Evolutionary conservation across 495 filamentous ascomycete species (phyloP).

Genomic region (Aspergillus ostianus): DNA sequence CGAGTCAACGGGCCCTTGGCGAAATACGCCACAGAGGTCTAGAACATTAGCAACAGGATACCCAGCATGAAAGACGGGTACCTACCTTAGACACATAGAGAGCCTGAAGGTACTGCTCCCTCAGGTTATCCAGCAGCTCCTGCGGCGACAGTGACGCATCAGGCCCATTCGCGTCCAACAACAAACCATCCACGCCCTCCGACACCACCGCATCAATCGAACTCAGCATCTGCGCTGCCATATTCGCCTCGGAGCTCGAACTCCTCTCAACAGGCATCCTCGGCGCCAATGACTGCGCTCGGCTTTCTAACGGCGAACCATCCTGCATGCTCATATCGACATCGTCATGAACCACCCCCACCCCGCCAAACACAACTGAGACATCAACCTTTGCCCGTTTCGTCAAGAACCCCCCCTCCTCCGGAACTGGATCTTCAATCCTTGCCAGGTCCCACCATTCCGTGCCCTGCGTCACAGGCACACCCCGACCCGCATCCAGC

Average conservation of each 20-base stretch:
- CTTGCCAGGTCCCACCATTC: slow-evolving; percentile 42
- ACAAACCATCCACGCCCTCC: slow-evolving; percentile 17
- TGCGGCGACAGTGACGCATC: slow-evolving; percentile 52
- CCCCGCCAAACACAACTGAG: slow-evolving; percentile 31
- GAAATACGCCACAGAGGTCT: slow-evolving; percentile 94
- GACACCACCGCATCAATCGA: background rate
- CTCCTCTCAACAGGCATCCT: slow-evolving; percentile 5
- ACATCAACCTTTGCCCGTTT: slow-evolving; percentile 32
- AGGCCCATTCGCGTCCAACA: slow-evolving; percentile 9
- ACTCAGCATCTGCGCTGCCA: background rate
- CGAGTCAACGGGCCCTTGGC: slow-evolving; percentile 93
- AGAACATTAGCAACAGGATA: slow-evolving; percentile 12
- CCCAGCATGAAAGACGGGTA: background rate
- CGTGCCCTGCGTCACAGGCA: slow-evolving; percentile 30
- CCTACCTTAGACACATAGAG: slow-evolving; percentile 85
- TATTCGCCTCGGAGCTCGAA: slow-evolving; percentile 7
- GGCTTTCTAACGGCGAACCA: slow-evolving; percentile 24
- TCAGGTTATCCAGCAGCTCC: slow-evolving; percentile 64
- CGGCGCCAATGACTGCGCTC: slow-evolving; percentile 22
- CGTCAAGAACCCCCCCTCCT: slow-evolving; percentile 13
- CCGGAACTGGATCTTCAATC: slow-evolving; percentile 34
- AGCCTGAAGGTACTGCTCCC: slow-evolving; percentile 78
- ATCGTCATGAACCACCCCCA: slow-evolving; percentile 8
- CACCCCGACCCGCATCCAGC: slow-evolving; percentile 32
- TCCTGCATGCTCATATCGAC: slow-evolving; percentile 11